phyloP scores from a whole-genome alignment of 768 basidiomycete species.

The Pisolithus tinctorius region DNA sequence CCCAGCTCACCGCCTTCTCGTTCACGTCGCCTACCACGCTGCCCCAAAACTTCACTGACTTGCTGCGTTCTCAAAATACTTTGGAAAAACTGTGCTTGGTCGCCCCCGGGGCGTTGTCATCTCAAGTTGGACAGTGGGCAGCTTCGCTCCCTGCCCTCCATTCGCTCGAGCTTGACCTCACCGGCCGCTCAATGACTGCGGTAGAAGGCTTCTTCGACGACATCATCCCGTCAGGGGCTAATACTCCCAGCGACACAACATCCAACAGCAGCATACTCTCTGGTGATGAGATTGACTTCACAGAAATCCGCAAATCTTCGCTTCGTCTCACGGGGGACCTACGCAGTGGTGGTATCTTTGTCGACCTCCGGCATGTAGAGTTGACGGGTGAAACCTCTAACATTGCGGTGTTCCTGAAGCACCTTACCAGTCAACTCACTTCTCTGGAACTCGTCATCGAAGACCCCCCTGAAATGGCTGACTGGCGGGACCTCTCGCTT shows the following conservation, averaged over 20 bases:
- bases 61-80: conserved; percentile 50
- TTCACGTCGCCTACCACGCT: conserved; percentile 64
- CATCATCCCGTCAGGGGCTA: conserved; percentile 58
- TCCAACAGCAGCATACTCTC: conserved; percentile 77
- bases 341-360: conserved; percentile 50
- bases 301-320: conserved; percentile 64
- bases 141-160: conserved; percentile 56
- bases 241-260: conserved; percentile 63
- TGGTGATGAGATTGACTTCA: conserved; percentile 70
- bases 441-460: conserved; percentile 72
- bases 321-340: conserved; percentile 58
- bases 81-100: conserved; percentile 60
- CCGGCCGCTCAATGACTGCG: conserved; percentile 56
- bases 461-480: conserved; percentile 66
- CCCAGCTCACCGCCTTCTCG: conserved; percentile 59
- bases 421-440: conserved; percentile 58
- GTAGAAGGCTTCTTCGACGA: conserved; percentile 82
- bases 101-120: conserved; percentile 66
- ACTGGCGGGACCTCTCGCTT: conserved; percentile 68
- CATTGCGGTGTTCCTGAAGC: conserved; percentile 65
- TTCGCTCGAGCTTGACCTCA: conserved; percentile 63
- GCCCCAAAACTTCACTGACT: conserved; percentile 65
- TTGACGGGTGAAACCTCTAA: conserved; percentile 67
- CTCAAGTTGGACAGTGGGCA: conserved; percentile 71
- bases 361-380: conserved; percentile 50